Conservation (phyloP, 768 basidiomycete genomes). For the Auricularia sp. region DNA sequence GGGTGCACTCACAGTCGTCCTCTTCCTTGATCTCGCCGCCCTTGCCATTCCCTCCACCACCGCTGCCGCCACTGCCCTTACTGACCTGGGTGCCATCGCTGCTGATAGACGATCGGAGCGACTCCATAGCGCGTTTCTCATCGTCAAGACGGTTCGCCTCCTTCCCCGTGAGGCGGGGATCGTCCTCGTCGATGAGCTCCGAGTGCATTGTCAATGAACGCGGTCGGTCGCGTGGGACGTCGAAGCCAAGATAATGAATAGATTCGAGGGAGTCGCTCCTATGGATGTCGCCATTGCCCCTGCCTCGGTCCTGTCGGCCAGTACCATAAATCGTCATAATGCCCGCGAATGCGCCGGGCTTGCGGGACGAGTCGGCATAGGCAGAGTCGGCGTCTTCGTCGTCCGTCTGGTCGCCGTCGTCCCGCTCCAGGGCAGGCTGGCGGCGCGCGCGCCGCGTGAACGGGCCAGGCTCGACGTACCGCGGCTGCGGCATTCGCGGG, state of each 20-base stretch:
- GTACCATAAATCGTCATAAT: not conserved
- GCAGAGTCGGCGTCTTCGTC: not conserved
- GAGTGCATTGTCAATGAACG: not conserved
- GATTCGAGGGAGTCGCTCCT: not conserved
- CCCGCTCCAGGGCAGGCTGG: not conserved
- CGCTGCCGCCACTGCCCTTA: not conserved
- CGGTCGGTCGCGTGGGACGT: not conserved
- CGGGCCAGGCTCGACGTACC: not conserved
- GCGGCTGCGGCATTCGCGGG: not conserved
- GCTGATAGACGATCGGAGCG: not conserved
- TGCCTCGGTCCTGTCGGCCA: not conserved
- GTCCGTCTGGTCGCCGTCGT: not conserved
- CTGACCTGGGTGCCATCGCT: too few relatives aligned
- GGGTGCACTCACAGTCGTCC: not conserved
- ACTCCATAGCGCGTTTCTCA: not conserved
- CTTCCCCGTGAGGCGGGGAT: constrained; percentile 40
- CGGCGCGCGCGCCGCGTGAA: not conserved
- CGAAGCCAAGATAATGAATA: not conserved
- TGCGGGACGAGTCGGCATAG: not conserved
- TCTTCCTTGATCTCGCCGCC: not conserved
- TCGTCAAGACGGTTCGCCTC: not conserved
- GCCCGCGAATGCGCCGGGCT: not conserved
- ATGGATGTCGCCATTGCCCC: not conserved
- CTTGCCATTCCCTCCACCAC: not conserved
- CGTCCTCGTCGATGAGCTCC: constrained; percentile 58